Conservation (phyloP, 2,329 filamentous ascomycete species). For the Diaporthe amygdali region DNA sequence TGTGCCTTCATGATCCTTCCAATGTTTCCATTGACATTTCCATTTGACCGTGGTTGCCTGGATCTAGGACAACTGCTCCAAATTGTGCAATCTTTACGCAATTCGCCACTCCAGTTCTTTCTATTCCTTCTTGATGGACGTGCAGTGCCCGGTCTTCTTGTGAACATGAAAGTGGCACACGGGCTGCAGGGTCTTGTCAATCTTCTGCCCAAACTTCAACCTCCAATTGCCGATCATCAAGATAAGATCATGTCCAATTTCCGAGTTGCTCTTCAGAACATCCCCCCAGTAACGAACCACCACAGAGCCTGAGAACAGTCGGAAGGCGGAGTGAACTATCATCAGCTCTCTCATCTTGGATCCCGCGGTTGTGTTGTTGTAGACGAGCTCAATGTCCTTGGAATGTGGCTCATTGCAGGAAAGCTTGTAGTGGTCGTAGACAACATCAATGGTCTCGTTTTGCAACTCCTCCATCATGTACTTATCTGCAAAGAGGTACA, state of each 20-base stretch:
- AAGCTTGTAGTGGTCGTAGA: conserved; percentile 29
- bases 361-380: conserved; percentile 27
- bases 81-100: no score
- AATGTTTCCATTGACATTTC: no score
- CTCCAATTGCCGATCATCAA: no score
- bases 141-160: no score
- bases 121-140: no score
- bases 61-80: no score
- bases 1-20: no score
- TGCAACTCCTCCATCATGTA: conserved; percentile 28
- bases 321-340: conserved; percentile 27
- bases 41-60: no score
- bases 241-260: neutral
- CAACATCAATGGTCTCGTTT: conserved; percentile 31
- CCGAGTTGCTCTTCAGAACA: neutral
- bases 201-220: no score
- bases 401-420: conserved; percentile 20
- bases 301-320: conserved; percentile 18
- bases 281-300: neutral
- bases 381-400: conserved; percentile 30
- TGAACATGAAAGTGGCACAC: no score
- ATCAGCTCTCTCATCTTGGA: conserved; percentile 31
- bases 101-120: no score
- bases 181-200: no score
- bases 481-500: conserved; percentile 32